Evolutionary conservation across 2,329 filamentous ascomycete species (phyloP), one percentile per base, ranked within the genome.

Genomic region (Ceratocystis diversiconidia): DNA sequence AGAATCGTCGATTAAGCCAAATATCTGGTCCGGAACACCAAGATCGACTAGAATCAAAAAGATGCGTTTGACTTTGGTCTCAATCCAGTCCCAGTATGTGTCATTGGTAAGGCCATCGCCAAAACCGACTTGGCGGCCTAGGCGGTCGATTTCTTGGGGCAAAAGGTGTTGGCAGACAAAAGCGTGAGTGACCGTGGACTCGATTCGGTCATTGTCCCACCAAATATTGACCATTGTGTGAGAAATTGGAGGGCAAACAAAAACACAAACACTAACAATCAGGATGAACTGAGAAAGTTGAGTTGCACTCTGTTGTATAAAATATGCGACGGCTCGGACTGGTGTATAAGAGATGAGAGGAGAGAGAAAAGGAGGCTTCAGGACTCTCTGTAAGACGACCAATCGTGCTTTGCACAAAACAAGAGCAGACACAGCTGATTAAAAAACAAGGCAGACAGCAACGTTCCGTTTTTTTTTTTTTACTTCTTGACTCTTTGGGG

Each of bases 81-180:
- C 76, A 66, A 91, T 89, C 85, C 87, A 90, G 72, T 90, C 87
- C 78, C 87, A 85, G 72, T 91, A 91, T 0, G 87, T 90, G 68
- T 86, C 82, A 73, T 89, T 84, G 3, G 87, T 90, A 66, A 83
- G 74, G 65, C 83, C 83, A 70, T 85, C 70, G 36, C 87, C 87
- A 73, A 89, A 90, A 12, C 78, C 82, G 60, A 89, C 76, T 7
- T 83, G 83, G 50, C 77, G 77, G 71, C 87, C 81, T 60, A 92
- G 76, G 64, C 82, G 82, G 65, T 80, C 78, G 69, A 84, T 78
- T 73, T 88, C 86, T 68, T 84, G 79, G 50, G 83, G 80, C 61
- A 82, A 77, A 52, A 91, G 78, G 67, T 87, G 82, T 50, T 82
- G 82, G 62, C 81, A 79, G 68, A 90, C 82, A 71, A 85, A 90